phyloP scores from a whole-genome alignment of 2,329 filamentous ascomycete genomes.

The Tolypocladium ovalisporum region DNA sequence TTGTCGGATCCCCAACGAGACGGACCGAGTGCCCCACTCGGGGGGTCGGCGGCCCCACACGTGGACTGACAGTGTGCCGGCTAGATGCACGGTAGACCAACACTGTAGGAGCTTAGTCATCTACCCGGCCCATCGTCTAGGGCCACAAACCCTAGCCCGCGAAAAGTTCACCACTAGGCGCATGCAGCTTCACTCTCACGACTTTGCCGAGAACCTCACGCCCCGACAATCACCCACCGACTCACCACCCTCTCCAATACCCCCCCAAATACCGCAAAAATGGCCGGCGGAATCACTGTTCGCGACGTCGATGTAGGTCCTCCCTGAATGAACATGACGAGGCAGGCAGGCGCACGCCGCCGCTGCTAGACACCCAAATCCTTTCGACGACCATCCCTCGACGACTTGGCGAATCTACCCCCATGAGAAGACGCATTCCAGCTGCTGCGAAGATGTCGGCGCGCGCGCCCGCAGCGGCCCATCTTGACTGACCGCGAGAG shows the following conservation, averaged over 20 bases:
- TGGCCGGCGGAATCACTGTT: conserved; percentile 70
- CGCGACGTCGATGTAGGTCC: conserved; percentile 74
- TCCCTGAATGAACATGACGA: conserved; percentile 16
- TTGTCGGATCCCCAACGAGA: neutral
- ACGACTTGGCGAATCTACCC: conserved; percentile 9
- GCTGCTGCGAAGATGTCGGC: neutral
- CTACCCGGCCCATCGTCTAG: conserved; percentile 9
- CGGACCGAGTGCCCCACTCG: neutral
- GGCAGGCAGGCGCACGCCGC: neutral
- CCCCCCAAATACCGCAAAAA: conserved; percentile 50
- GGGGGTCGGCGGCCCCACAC: neutral
- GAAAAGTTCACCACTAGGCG: conserved; percentile 15
- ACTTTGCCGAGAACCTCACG: conserved; percentile 13
- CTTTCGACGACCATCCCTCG: conserved; percentile 5
- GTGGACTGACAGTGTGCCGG: neutral
- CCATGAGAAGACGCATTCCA: conserved; percentile 5
- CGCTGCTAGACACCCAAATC: neutral
- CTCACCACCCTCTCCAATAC: conserved; percentile 14
- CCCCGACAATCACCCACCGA: conserved; percentile 19
- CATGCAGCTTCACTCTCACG: conserved; percentile 7
- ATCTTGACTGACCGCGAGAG: neutral
- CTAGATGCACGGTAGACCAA: neutral
- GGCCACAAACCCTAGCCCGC: conserved; percentile 20
- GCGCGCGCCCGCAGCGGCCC: neutral
- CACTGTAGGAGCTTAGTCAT: conserved; percentile 11